These are phyloP conservation scores for Serendipita indica DNA, from an alignment of 768 basidiomycete genomes.

Conservation along the genomic window DNA sequence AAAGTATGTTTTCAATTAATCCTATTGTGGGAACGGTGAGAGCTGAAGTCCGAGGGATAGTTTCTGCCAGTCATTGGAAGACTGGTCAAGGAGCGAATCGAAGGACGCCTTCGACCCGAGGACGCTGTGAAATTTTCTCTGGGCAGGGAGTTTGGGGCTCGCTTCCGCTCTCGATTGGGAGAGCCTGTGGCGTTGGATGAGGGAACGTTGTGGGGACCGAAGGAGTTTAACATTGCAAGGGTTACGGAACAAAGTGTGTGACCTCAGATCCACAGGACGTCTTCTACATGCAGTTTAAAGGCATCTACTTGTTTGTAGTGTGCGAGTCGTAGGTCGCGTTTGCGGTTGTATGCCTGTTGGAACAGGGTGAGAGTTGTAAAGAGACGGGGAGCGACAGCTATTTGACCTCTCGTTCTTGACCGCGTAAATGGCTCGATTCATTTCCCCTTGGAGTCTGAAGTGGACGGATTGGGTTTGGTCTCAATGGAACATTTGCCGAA, in stretches of 20 bases:
- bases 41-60: slow-evolving; percentile 25
- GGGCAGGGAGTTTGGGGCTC: slow-evolving; percentile 25
- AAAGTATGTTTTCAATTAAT: slow-evolving; percentile 37
- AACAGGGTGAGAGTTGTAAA: not conserved
- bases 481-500: too few species aligned
- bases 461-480: too few species aligned
- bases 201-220: not conserved
- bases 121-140: slow-evolving; percentile 49
- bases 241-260: not conserved
- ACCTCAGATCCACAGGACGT: slow-evolving; percentile 2
- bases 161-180: not conserved
- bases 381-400: not conserved
- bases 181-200: not conserved
- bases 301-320: not conserved
- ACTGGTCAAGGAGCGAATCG: slow-evolving; percentile 57
- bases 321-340: not conserved
- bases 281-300: not conserved
- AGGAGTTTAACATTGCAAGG: slow-evolving; percentile 5
- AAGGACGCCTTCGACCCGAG: slow-evolving; percentile 41
- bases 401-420: not conserved
- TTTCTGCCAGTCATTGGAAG: slow-evolving; percentile 77
- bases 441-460: not conserved
- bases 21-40: not conserved
- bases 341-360: not conserved
- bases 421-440: not conserved